Conservation (phyloP, 768 basidiomycete genomes). For the Mycena pura region DNA sequence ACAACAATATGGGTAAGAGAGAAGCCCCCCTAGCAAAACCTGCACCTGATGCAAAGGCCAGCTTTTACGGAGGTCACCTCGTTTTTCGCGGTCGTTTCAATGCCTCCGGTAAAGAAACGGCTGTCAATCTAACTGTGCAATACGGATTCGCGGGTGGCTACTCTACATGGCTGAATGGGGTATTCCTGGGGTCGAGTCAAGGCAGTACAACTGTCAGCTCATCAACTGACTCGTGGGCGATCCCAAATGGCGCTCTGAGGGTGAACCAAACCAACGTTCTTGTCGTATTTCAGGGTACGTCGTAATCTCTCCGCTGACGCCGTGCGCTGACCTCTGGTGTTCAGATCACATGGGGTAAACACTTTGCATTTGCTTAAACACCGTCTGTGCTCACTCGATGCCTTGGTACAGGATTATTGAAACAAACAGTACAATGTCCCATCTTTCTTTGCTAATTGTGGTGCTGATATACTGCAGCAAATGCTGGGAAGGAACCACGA, state of each 20-base stretch:
- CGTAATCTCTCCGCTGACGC: not conserved
- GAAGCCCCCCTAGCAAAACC: constrained; percentile 18
- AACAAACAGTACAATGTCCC: constrained; percentile 47
- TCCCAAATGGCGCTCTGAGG: constrained; percentile 43
- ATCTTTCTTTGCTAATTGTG: not conserved
- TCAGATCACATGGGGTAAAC: constrained; percentile 59
- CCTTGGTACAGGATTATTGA: constrained; percentile 46
- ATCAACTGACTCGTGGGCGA: constrained; percentile 49
- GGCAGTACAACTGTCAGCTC: constrained; percentile 50
- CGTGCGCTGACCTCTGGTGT: not conserved
- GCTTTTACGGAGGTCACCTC: constrained; percentile 59
- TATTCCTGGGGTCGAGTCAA: constrained; percentile 56
- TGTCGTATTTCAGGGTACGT: constrained; percentile 42
- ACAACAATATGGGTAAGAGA: constrained; percentile 56
- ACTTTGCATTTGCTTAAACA: not conserved
- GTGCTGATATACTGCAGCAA: constrained; percentile 44
- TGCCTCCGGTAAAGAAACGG: constrained; percentile 55
- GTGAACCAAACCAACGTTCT: constrained; percentile 50
- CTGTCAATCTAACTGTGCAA: constrained; percentile 52
- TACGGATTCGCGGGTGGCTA: constrained; percentile 60
- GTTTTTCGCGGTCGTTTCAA: constrained; percentile 62
- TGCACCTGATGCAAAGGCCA: constrained; percentile 30
- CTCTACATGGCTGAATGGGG: constrained; percentile 56
- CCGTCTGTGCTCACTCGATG: not conserved
- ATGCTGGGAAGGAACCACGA: constrained; percentile 56